A percentile compares a stretch with the other conserved stretches of the same genome.
Evolutionary conservation across 768 basidiomycete genomes (phyloP).

Genomic region (Mycena olivaceomarginata): DNA sequence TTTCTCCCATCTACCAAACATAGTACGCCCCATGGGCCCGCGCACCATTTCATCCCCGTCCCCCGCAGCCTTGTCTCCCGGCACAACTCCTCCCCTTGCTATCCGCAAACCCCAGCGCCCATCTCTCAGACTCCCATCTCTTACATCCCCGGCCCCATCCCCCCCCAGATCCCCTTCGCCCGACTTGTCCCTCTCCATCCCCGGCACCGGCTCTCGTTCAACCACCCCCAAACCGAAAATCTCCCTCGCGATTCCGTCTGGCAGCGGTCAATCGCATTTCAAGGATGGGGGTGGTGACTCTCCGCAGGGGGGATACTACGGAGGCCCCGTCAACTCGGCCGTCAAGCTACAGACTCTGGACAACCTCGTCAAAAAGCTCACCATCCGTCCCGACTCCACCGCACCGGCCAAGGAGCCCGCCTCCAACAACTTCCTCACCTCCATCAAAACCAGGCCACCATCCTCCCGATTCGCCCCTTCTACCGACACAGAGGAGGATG

Average conservation of each 20-base stretch:
- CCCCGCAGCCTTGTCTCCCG: too few relatives aligned
- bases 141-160: not conserved
- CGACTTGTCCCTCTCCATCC: conserved; percentile 53
- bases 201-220: conserved; percentile 49
- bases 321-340: conserved; percentile 59
- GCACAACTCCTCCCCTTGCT: conserved; percentile 51
- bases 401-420: conserved; percentile 43
- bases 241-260: conserved; percentile 48
- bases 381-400: conserved; percentile 63
- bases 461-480: conserved; percentile 41
- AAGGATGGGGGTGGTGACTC: not conserved
- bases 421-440: not conserved
- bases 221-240: conserved; percentile 53
- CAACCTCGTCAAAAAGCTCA: conserved; percentile 59
- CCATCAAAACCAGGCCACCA: conserved; percentile 57
- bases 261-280: conserved; percentile 28
- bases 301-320: conserved; percentile 55
- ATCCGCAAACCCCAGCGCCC: conserved; percentile 52
- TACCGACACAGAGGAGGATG: conserved; percentile 47
- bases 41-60: too few relatives aligned
- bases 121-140: conserved; percentile 35
- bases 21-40: too few relatives aligned
- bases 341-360: conserved; percentile 49
- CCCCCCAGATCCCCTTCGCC: conserved; percentile 56
- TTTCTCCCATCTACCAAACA: too few relatives aligned